Evolutionary conservation across 2,329 filamentous ascomycete genomes (phyloP).

Genomic region (Triangularia setosa): DNA sequence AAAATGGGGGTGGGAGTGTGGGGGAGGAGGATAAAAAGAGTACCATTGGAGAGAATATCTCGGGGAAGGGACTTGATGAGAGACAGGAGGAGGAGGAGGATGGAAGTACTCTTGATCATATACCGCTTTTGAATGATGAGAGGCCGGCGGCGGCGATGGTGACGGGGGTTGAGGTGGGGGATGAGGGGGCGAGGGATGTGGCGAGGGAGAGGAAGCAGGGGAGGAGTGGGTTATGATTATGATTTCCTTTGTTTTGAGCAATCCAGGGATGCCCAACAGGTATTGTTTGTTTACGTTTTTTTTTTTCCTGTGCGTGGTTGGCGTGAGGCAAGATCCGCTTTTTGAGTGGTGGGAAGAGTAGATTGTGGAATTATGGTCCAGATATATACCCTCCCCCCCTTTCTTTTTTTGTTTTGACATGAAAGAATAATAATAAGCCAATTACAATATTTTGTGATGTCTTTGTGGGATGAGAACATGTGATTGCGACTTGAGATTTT

Average conservation of each 20-base stretch:
- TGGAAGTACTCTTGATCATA: constrained; percentile 45
- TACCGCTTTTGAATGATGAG: constrained; percentile 54
- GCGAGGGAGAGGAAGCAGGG: constrained; percentile 43
- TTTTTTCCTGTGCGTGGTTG: not conserved
- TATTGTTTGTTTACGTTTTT: not conserved
- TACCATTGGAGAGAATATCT: constrained; percentile 17
- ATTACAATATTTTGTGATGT: not conserved
- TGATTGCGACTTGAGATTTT: no score
- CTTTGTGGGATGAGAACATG: not conserved
- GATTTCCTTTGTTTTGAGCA: not conserved
- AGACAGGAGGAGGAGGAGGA: constrained; percentile 20
- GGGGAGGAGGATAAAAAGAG: not conserved
- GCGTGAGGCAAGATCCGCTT: not conserved
- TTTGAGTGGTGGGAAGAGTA: not conserved
- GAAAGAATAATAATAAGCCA: not conserved
- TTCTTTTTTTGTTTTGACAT: not conserved
- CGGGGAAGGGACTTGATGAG: constrained; percentile 28
- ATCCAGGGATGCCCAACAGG: not conserved
- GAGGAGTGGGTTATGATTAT: not conserved
- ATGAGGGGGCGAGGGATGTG: constrained; percentile 39
- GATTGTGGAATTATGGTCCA: not conserved
- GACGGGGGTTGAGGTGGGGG: constrained; percentile 34
- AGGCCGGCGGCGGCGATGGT: constrained; percentile 21
- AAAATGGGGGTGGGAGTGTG: not conserved
- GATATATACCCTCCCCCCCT: not conserved